Evolutionary conservation across 1,139 yeast genomes (phyloP), one percentile per base, ranked within the genome.

Genomic region (Geotrichum aggregatum): DNA sequence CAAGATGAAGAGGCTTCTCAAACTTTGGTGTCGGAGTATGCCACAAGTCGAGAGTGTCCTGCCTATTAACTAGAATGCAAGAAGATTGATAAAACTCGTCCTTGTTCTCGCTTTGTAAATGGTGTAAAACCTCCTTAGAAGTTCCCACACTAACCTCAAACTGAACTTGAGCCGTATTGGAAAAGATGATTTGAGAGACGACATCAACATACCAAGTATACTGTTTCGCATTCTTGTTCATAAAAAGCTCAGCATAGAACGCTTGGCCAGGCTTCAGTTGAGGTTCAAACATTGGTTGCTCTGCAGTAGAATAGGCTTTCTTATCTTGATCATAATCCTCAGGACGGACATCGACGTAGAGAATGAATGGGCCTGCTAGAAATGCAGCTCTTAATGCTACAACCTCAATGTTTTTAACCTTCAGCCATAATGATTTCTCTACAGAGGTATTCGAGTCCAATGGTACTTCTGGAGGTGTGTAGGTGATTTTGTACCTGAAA

Each of bases 141-240:
- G 79, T 73, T 0, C 84, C 87, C 0, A 91, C 66, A 40, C 77
- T 63, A 0, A 91, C 64, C 61, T 87, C 95, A 68, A 83, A 89
- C 45, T 82, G 79, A 3, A 87, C 80, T 38, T 77, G 81, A 0
- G 94, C 81, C 3, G 82, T 75, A 16, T 82, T 75, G 39, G 85
- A 84, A 66, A 92, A 92, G 18, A 92, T 69, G 57, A 87, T 82
- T 63, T 92, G 98, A 33, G 94, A 83, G 3, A 83, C 76, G n/a
- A 92, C 81, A 66, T 92, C 97, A 1, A 92, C 80, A 1, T 79
- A 72, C 98, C 98, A 92, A 5, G 76, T 75, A 62, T 86, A 83
- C 39, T 36, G 36, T 71, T 66, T 56, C 66, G 76, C 58, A 72
- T 78, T 56, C 49, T 56, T 71, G 59, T 76, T 78, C 63, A 78